Evolutionary conservation across 306 rosid genomes (phyloP).

Genomic region (Medicago lupulina): DNA sequence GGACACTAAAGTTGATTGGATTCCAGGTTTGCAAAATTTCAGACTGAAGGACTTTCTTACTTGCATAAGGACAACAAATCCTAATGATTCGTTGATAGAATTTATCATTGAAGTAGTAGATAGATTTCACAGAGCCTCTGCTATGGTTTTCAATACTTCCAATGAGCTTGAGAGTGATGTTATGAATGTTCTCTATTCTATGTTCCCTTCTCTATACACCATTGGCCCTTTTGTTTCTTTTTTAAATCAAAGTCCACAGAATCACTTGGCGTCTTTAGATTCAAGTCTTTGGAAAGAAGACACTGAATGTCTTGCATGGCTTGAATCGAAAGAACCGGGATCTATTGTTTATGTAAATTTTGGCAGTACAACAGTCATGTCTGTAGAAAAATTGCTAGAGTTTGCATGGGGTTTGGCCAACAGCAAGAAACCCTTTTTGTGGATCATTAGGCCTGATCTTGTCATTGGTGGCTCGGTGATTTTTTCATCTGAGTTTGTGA

Average conservation of each 20-base stretch:
- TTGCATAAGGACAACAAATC: not conserved
- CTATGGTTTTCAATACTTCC: not conserved
- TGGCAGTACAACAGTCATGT: not conserved
- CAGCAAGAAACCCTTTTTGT: conserved; percentile 9
- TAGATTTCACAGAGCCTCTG: not conserved
- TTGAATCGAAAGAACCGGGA: not conserved
- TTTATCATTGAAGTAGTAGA: not conserved
- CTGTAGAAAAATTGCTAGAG: not conserved
- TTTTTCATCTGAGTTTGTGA: not conserved
- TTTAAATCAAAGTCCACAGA: not conserved
- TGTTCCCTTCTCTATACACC: conserved; percentile 11
- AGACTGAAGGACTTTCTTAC: conserved; percentile 5
- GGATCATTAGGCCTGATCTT: conserved; percentile 8
- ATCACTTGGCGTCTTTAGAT: not conserved
- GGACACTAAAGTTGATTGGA: not conserved
- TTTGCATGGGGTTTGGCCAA: conserved; percentile 11
- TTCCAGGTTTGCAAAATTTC: not conserved
- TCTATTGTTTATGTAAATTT: not conserved
- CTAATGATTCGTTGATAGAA: conserved; percentile 1
- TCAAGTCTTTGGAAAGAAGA: not conserved
- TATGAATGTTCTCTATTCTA: not conserved
- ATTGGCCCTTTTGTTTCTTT: conserved; percentile 10
- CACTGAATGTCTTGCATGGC: not conserved
- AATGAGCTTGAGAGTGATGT: conserved; percentile 5
- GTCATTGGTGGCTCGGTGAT: not conserved